Conservation (phyloP, 106 monocot species). For the Narthecium ossifragum region DNA sequence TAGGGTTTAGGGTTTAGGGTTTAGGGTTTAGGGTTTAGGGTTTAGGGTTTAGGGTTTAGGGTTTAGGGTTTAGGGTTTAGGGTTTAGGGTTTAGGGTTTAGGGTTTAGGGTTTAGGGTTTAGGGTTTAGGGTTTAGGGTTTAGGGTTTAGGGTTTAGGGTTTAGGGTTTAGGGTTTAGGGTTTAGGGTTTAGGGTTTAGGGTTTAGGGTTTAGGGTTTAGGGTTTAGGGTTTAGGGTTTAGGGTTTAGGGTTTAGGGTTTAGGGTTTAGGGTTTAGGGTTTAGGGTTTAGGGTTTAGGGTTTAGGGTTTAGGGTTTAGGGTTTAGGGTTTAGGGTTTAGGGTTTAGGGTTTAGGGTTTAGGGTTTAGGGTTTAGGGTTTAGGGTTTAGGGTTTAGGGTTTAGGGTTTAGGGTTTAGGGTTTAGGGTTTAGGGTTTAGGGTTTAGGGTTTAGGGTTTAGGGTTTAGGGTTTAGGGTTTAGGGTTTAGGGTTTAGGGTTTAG, state of each 20-base stretch:
- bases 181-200: slow-evolving; percentile 19
- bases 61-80: slow-evolving; percentile 7
- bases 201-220: slow-evolving; percentile 20
- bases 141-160: slow-evolving; percentile 22
- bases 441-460: too few species aligned
- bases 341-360: slow-evolving; percentile 1
- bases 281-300: slow-evolving; percentile 16
- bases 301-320: slow-evolving; percentile 20
- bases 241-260: slow-evolving; percentile 21
- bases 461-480: slow-evolving; percentile 23
- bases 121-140: slow-evolving; percentile 22
- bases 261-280: slow-evolving; percentile 18
- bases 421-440: slow-evolving; percentile 24
- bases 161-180: slow-evolving; percentile 25
- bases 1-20: not conserved
- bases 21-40: slow-evolving; percentile 17
- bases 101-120: slow-evolving; percentile 13
- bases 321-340: slow-evolving; percentile 29
- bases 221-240: slow-evolving; percentile 26
- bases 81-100: slow-evolving; percentile 10
- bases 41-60: slow-evolving; percentile 12
- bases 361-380: slow-evolving; percentile 18
- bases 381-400: slow-evolving; percentile 22
- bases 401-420: slow-evolving; percentile 23
- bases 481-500: slow-evolving; percentile 26